These are phyloP conservation scores for Ceratopteris richardii DNA, from an alignment of 75 land plant species.

Conservation along the genomic window DNA sequence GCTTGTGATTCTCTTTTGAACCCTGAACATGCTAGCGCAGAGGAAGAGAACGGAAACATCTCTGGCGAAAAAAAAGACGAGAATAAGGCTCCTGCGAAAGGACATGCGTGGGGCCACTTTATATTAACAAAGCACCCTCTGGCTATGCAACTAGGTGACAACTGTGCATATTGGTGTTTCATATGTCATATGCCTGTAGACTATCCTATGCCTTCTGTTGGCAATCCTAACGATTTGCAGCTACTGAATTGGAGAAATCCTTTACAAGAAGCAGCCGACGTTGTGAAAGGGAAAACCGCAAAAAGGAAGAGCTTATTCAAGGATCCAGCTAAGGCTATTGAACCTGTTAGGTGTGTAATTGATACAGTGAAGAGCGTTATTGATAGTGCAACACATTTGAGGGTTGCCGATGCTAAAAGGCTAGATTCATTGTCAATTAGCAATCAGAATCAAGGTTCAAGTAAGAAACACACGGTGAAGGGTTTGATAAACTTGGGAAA, in stretches of 20 bases:
- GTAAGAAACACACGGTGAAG: conserved; percentile 28
- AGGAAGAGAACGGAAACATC: conserved; percentile 8
- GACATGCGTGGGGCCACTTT: conserved; percentile 59
- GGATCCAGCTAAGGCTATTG: conserved; percentile 14
- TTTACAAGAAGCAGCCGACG: conserved; percentile 24
- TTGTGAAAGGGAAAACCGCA: conserved; percentile 24
- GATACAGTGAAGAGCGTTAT: no score
- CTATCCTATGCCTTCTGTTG: conserved; percentile 4
- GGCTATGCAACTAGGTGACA: conserved; percentile 47
- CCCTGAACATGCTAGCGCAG: conserved; percentile 1
- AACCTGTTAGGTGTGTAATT: no score
- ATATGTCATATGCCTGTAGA: conserved; percentile 39
- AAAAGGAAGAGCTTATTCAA: conserved; percentile 3
- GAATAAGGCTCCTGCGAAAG: conserved; percentile 8
- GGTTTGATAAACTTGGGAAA: conserved; percentile 83
- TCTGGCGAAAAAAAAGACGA: no score
- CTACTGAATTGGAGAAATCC: conserved; percentile 11
- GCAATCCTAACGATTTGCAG: conserved; percentile 3
- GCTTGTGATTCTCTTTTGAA: conserved; percentile 40
- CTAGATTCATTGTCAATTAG: background rate
- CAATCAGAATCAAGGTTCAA: background rate
- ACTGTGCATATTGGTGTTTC: conserved; percentile 52
- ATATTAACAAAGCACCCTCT: conserved; percentile 34
- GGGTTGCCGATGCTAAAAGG: no score
- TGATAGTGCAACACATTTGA: no score